Conservation (phyloP, 140 eudicot species). For the Oenanthe javanica region DNA sequence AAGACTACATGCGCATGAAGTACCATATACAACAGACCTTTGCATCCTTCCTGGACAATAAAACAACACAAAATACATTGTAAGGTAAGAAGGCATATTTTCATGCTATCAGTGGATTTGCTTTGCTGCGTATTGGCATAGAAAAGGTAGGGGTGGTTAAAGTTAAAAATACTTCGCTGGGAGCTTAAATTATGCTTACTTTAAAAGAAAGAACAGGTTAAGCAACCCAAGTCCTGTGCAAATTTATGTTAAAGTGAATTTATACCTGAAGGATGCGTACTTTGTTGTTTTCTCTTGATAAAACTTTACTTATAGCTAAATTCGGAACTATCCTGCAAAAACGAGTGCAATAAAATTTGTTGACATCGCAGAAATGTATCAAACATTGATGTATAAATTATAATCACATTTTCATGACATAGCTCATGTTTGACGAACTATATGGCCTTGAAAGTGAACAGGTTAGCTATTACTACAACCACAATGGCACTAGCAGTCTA, state of each 20-base stretch:
- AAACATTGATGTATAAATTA: background rate
- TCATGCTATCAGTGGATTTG: background rate
- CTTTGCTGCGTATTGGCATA: background rate
- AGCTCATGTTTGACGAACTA: background rate
- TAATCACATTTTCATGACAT: background rate
- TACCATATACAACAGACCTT: conserved; percentile 90
- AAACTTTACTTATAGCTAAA: conserved; percentile 85
- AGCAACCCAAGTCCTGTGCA: background rate
- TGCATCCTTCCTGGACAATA: conserved; percentile 90
- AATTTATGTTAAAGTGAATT: background rate
- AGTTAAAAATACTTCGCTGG: background rate
- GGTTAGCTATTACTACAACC: background rate
- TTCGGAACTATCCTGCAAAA: conserved; percentile 92
- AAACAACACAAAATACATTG: background rate
- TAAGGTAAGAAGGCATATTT: conserved; percentile 9
- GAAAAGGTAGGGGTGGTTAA: background rate
- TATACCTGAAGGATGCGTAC: conserved; percentile 94
- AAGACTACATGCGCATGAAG: conserved; percentile 94
- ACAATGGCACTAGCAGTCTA: background rate
- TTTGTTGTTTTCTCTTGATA: conserved; percentile 88
- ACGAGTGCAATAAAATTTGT: conserved; percentile 18
- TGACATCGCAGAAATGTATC: conserved; percentile 6
- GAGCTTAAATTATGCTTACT: background rate
- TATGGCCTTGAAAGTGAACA: background rate
- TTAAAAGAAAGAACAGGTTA: background rate